Evolutionary conservation across 73 alveolate species (phyloP).

Genomic region (Chromera velia): DNA sequence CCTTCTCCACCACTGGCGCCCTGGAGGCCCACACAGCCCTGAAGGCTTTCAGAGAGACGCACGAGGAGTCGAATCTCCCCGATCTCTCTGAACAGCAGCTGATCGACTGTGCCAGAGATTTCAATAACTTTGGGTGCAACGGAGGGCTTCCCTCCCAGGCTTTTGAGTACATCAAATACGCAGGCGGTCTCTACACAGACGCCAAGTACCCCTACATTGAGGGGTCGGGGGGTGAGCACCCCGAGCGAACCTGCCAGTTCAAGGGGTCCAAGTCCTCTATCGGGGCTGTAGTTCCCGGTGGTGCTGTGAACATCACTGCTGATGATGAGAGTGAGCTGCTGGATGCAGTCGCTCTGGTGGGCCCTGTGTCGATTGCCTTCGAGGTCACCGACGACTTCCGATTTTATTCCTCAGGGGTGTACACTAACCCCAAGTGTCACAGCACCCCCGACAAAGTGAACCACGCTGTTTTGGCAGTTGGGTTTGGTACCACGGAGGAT

Average conservation of each 20-base stretch:
- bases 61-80: constrained; percentile 5
- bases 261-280: not conserved
- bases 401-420: constrained; percentile 49
- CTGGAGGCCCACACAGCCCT: constrained; percentile 61
- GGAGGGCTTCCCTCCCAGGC: constrained; percentile 75
- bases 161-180: constrained; percentile 52
- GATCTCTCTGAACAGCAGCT: constrained; percentile 71
- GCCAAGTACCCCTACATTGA: constrained; percentile 50
- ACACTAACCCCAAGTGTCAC: constrained; percentile 29
- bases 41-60: not conserved
- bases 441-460: constrained; percentile 50
- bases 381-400: constrained; percentile 52
- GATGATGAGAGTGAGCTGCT: constrained; percentile 39
- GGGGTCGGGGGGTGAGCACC: not conserved
- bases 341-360: constrained; percentile 30
- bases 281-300: constrained; percentile 45
- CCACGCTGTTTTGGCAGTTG: constrained; percentile 74
- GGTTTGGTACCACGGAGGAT: constrained; percentile 61
- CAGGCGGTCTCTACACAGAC: constrained; percentile 53
- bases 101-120: constrained; percentile 70
- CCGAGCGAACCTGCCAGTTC: constrained; percentile 37
- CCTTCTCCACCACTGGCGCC: constrained; percentile 83
- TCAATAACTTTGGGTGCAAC: constrained; percentile 58
- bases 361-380: constrained; percentile 59
- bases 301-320: constrained; percentile 52